Percentiles rank a stretch among this genome's conserved stretches.
These are phyloP conservation scores for Wickerhamomyces xylosicus DNA, from an alignment of 805 yeast genomes.

Conservation along the genomic window DNA sequence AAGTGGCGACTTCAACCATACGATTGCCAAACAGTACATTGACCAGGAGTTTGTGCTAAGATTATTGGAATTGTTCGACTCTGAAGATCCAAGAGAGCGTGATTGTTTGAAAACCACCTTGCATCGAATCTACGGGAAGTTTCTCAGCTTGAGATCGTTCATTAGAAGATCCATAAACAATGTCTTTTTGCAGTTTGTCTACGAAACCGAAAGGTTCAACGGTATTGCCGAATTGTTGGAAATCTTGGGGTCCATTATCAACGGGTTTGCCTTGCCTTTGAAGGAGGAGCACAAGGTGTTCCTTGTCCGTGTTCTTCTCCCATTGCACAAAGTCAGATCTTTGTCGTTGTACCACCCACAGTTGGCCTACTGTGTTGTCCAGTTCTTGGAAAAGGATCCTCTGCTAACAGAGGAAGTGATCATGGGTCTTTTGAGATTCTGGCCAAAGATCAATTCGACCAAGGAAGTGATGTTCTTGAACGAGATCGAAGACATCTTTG, in stretches of 20 bases:
- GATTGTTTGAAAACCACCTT: conserved; percentile 91
- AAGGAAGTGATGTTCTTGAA: conserved; percentile 93
- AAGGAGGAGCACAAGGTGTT: conserved; percentile 96
- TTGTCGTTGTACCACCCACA: conserved; percentile 92
- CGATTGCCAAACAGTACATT: conserved; percentile 84
- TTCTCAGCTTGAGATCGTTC: conserved; percentile 78
- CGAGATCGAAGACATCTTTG: conserved; percentile 94
- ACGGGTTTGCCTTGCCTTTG: conserved; percentile 94
- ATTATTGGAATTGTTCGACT: conserved; percentile 82
- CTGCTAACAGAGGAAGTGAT: conserved; percentile 90
- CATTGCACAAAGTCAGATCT: conserved; percentile 86
- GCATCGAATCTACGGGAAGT: conserved; percentile 94
- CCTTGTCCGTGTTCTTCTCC: conserved; percentile 74
- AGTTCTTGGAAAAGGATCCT: conserved; percentile 92
- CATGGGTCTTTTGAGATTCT: conserved; percentile 82
- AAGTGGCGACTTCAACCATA: conserved; percentile 89
- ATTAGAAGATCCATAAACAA: conserved; percentile 87
- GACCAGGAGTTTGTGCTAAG: conserved; percentile 82
- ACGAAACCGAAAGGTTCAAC: conserved; percentile 92
- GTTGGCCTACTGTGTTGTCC: conserved; percentile 92
- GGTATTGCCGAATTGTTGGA: conserved; percentile 93
- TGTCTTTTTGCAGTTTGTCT: conserved; percentile 85
- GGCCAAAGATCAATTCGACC: conserved; percentile 95
- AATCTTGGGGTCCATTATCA: conserved; percentile 90
- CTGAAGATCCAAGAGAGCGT: conserved; percentile 94